Evolutionary conservation across 2,329 filamentous ascomycete species (phyloP), one percentile per base, ranked within the genome.

Genomic region (Polytolypa hystricis): DNA sequence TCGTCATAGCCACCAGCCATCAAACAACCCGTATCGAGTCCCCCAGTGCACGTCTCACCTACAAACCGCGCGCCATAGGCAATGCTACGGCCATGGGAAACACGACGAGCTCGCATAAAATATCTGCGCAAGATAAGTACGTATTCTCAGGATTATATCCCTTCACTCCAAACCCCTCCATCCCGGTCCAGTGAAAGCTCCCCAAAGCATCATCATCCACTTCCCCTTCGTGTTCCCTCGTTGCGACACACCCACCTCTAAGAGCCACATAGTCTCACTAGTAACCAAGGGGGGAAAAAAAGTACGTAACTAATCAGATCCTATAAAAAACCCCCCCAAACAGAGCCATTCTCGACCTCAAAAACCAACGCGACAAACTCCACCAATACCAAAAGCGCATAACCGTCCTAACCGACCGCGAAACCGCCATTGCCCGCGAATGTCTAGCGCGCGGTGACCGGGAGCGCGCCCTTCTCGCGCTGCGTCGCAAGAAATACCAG

Each of bases 401-500:
- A 55, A 81, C 79, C 23, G 71, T 84, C 35, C 76, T 98, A 25
- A 95, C 89, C 5, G 74, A 80, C 55, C 81, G 81, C 47, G 89
- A 98, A 65, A 94, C 82, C 33, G 81, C 79, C 30, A 81, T 94
- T 40, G 89, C 91, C 15, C 78, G 76, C 47, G 73, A 84, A 65
- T 87, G 93, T 64, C 72, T 96, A 14, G 77, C 78, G 12, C 72
- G 75, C 42, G 80, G 82, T 52, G 83, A 95, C 64, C 87, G 85
- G 62, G 66, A 73, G 48, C 78, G 79, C 44, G 91, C 91, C 1
- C 73, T 95, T 15, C 73, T 96, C 20, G 91, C 91, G 1, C 72
- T 98, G 42, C 81, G 91, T 39, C 77, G 87, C 48, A 95, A 95
- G 65, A 98, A 96, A 60, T 96, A 94, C 69, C 91, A 98, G 59